phyloP scores from a whole-genome alignment of 371 early-diverging fungal genomes.

The Haplosporangium sp. region DNA sequence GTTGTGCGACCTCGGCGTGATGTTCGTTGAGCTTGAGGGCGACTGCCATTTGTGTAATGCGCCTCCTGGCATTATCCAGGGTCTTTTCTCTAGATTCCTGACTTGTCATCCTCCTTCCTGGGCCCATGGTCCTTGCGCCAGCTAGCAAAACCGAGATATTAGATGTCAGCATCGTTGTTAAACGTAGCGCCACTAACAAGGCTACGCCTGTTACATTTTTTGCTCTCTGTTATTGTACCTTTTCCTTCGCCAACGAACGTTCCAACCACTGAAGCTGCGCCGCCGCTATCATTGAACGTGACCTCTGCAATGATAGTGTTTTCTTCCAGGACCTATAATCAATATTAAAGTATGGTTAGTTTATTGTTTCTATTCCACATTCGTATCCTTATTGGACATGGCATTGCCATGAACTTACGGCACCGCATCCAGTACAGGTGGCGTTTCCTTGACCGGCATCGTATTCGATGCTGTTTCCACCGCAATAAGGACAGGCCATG shows the following conservation, averaged over 20 bases:
- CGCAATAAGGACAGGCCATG: conserved; percentile 65
- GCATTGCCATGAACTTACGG: conserved; percentile 55
- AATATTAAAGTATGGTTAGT: conserved; percentile 10
- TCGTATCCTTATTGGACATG: background rate
- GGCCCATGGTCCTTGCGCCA: conserved; percentile 66
- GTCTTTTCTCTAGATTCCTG: conserved; percentile 78
- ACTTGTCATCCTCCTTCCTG: conserved; percentile 65
- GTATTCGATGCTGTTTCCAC: conserved; percentile 65
- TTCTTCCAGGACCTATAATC: conserved; percentile 92
- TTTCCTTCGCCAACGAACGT: conserved; percentile 73
- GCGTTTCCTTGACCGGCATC: conserved; percentile 68
- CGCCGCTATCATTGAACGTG: conserved; percentile 89
- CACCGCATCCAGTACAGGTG: conserved; percentile 75
- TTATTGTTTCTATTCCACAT: conserved; percentile 13
- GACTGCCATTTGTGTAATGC: conserved; percentile 75
- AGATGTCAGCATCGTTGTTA: conserved; percentile 19
- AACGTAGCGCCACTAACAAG: conserved; percentile 21
- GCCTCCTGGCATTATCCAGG: conserved; percentile 70
- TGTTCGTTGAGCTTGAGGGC: conserved; percentile 79
- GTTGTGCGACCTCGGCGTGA: conserved; percentile 88
- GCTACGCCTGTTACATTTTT: conserved; percentile 20
- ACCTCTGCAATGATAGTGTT: conserved; percentile 96
- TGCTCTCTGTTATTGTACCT: conserved; percentile 31
- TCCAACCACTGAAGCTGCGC: conserved; percentile 89
- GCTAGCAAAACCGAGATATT: conserved; percentile 45